Percentiles rank a stretch among this genome's conserved stretches.
phyloP scores from a whole-genome alignment of 148 eudicot genomes.

The Dysphania ambrosioides region DNA sequence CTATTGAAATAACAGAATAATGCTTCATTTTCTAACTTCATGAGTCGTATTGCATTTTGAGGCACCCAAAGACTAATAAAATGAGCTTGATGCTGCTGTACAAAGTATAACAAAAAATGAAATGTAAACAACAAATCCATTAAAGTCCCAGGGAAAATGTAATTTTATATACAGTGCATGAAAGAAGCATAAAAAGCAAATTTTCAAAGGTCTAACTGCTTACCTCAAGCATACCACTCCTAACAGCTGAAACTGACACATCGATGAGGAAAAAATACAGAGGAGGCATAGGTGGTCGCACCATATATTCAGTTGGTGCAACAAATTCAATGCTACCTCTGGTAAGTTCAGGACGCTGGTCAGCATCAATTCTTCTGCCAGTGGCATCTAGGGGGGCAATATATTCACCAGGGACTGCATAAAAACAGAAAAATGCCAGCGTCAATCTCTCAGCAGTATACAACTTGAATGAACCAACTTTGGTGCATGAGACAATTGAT shows the following conservation, averaged over 20 bases:
- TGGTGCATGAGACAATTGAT: neutral
- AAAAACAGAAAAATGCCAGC: slow-evolving; percentile 17
- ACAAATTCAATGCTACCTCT: slow-evolving; percentile 91
- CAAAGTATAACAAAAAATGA: neutral
- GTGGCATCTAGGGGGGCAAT: slow-evolving; percentile 82
- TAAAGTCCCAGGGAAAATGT: neutral
- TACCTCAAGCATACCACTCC: slow-evolving; percentile 99
- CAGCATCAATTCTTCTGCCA: slow-evolving; percentile 80
- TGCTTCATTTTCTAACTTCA: slow-evolving; percentile 13
- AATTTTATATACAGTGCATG: slow-evolving; percentile 3
- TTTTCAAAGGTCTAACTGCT: slow-evolving; percentile 21
- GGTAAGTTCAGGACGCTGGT: slow-evolving; percentile 85
- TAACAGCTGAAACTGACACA: slow-evolving; percentile 81
- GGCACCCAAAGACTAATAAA: neutral
- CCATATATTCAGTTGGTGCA: slow-evolving; percentile 99
- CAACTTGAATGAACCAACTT: neutral
- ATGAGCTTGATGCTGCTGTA: neutral
- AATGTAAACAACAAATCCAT: neutral
- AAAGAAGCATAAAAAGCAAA: neutral
- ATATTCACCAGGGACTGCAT: slow-evolving; percentile 79
- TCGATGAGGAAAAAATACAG: slow-evolving; percentile 90
- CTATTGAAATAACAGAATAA: too few relatives aligned
- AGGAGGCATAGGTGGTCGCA: slow-evolving; percentile 99
- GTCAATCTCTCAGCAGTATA: slow-evolving; percentile 19
- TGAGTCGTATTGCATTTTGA: neutral